A percentile compares a stretch with the other conserved stretches of the same genome.
Evolutionary conservation across 2,329 filamentous ascomycete genomes (phyloP).

Genomic region (Pseudocercospora crystallina): DNA sequence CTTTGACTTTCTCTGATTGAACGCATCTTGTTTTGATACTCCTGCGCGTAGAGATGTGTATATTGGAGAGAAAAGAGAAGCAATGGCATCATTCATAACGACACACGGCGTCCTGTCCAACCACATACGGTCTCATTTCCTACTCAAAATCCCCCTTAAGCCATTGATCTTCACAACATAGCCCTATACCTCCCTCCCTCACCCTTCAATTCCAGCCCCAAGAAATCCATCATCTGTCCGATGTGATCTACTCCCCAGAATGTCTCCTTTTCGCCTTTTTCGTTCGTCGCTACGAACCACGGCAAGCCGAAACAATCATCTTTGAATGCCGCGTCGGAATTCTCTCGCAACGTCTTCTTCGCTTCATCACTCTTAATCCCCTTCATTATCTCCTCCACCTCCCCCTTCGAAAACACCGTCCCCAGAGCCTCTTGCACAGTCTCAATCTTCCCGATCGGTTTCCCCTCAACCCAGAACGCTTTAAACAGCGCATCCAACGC

Average conservation of each 20-base stretch:
- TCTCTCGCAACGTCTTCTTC: conserved; percentile 49
- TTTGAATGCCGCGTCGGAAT: conserved; percentile 53
- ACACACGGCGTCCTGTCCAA: background rate
- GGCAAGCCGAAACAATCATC: conserved; percentile 62
- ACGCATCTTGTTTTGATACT: conserved; percentile 4
- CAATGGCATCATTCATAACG: background rate
- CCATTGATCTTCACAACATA: no score
- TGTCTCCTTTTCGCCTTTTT: conserved; percentile 52
- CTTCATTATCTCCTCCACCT: conserved; percentile 41
- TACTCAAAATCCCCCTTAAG: background rate
- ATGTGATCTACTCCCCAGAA: conserved; percentile 65
- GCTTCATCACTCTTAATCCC: conserved; percentile 39
- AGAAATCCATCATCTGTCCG: conserved; percentile 53
- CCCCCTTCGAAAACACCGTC: conserved; percentile 46
- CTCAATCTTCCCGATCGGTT: conserved; percentile 47
- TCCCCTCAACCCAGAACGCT: conserved; percentile 53
- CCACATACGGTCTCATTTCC: background rate
- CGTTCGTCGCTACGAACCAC: conserved; percentile 59
- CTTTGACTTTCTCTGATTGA: conserved; percentile 6
- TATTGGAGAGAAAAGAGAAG: background rate
- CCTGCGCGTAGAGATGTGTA: conserved; percentile 10
- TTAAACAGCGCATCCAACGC: conserved; percentile 51
- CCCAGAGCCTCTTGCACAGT: conserved; percentile 47
- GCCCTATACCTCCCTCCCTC: conserved; percentile 39
- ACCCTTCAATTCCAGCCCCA: conserved; percentile 49